Evolutionary conservation across 257 asterid genomes (phyloP).

Genomic region (Prunella vulgaris): DNA sequence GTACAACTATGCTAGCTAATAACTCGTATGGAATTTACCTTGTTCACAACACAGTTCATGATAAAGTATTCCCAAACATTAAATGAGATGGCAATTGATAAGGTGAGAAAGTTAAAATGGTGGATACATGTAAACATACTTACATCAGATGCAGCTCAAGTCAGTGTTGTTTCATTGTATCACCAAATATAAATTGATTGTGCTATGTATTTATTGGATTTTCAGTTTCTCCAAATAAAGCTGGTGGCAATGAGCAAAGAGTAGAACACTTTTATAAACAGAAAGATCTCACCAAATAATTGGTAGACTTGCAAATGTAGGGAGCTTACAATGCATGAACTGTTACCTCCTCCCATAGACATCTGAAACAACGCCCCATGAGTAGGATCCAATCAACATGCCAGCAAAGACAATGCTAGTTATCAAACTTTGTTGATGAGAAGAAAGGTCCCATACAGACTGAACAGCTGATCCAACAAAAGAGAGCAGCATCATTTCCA

Average conservation of each 20-base stretch:
- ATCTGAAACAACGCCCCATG: constrained; percentile 77
- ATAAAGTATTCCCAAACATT: background rate
- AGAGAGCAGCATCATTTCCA: constrained; percentile 88
- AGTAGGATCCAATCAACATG: constrained; percentile 67
- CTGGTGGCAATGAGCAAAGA: no score
- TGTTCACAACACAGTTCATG: background rate
- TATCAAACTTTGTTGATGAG: constrained; percentile 63
- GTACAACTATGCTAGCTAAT: background rate
- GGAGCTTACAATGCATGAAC: background rate
- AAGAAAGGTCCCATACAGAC: constrained; percentile 64
- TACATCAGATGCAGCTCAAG: background rate
- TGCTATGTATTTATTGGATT: background rate
- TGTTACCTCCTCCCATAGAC: constrained; percentile 66
- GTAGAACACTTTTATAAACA: background rate
- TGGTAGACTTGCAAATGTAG: background rate
- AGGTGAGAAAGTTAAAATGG: background rate
- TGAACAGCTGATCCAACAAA: constrained; percentile 75
- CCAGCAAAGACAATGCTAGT: constrained; percentile 66
- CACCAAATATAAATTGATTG: background rate
- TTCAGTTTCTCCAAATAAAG: background rate
- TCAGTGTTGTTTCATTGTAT: background rate
- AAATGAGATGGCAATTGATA: background rate
- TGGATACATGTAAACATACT: background rate
- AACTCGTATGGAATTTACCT: background rate
- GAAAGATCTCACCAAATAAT: background rate